Evolutionary conservation across 2,329 filamentous ascomycete species (phyloP).

Genomic region (Arthrinium phaeospermum): DNA sequence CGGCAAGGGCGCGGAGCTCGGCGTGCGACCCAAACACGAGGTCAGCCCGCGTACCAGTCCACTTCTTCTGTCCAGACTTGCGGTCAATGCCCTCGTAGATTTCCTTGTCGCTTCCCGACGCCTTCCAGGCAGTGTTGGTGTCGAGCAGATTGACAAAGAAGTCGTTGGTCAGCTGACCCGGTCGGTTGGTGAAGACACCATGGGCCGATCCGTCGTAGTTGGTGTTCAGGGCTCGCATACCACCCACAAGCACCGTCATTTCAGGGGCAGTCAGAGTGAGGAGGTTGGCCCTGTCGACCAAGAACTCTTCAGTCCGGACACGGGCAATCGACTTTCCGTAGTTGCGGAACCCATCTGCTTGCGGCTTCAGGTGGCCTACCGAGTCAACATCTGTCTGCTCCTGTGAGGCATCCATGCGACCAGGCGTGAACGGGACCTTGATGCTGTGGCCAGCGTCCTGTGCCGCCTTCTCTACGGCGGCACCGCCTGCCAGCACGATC

Average conservation of each 20-base stretch:
- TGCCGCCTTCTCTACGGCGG: conserved; percentile 76
- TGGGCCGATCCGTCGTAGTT: conserved; percentile 73
- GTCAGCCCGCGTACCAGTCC: conserved; percentile 71
- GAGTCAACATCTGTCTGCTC: conserved; percentile 73
- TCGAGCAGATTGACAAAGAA: conserved; percentile 83
- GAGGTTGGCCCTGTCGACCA: conserved; percentile 74
- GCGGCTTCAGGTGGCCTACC: conserved; percentile 70
- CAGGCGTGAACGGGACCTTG: conserved; percentile 73
- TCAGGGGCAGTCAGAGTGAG: conserved; percentile 75
- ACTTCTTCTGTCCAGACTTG: conserved; percentile 69
- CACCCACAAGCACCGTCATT: conserved; percentile 73
- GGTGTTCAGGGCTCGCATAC: conserved; percentile 70
- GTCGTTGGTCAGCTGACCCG: conserved; percentile 76
- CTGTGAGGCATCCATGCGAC: conserved; percentile 73
- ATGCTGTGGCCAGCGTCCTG: conserved; percentile 51
- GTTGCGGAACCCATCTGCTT: conserved; percentile 78
- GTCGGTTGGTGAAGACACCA: conserved; percentile 71
- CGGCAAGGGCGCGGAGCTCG: conserved; percentile 72
- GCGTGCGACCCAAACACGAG: conserved; percentile 75
- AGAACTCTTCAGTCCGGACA: conserved; percentile 69
- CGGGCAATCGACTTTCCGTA: conserved; percentile 68
- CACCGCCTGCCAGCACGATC: conserved; percentile 75
- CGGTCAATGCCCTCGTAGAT: conserved; percentile 68
- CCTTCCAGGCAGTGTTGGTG: conserved; percentile 68
- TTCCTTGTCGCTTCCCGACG: conserved; percentile 55